Evolutionary conservation across 176 grass and related monocot genomes (phyloP).

Genomic region (Eremochloa ophiuroides): DNA sequence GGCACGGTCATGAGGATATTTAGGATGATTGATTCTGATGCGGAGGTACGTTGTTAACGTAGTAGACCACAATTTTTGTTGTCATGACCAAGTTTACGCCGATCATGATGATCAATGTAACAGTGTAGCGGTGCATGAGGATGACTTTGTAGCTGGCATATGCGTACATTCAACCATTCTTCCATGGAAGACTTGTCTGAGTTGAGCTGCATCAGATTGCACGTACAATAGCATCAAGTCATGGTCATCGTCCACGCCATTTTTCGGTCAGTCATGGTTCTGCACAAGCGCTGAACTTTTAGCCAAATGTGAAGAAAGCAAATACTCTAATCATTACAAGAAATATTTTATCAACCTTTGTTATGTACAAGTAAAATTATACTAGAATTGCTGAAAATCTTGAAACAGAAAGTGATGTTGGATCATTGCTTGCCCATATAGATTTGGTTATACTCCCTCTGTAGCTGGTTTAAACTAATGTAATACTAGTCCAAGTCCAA

Average conservation of each 20-base stretch:
- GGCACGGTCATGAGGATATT: background rate
- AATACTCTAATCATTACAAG: slow-evolving; percentile 3
- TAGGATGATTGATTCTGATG: slow-evolving; percentile 20
- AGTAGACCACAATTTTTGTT: slow-evolving; percentile 32
- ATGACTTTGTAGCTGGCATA: background rate
- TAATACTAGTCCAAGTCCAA: background rate
- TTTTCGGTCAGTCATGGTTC: background rate
- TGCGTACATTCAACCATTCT: slow-evolving; percentile 35
- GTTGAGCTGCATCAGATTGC: slow-evolving; percentile 14
- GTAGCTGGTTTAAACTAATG: slow-evolving; percentile 13
- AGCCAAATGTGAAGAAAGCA: slow-evolving; percentile 5
- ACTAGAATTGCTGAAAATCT: background rate
- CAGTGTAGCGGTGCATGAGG: background rate
- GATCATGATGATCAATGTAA: slow-evolving; percentile 35
- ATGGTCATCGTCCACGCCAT: background rate
- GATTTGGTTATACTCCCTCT: background rate
- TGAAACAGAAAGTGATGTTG: slow-evolving; percentile 24
- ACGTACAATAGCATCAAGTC: slow-evolving; percentile 7
- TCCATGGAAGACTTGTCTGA: background rate
- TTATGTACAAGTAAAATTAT: background rate
- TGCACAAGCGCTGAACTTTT: background rate
- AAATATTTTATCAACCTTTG: background rate
- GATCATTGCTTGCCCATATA: slow-evolving; percentile 4
- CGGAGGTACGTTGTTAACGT: slow-evolving; percentile 27
- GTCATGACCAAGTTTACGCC: slow-evolving; percentile 22